A percentile compares a stretch with the other conserved stretches of the same genome.
Conservation (phyloP, 352 stramenopile species). For the Phytophthora cryptogea region DNA sequence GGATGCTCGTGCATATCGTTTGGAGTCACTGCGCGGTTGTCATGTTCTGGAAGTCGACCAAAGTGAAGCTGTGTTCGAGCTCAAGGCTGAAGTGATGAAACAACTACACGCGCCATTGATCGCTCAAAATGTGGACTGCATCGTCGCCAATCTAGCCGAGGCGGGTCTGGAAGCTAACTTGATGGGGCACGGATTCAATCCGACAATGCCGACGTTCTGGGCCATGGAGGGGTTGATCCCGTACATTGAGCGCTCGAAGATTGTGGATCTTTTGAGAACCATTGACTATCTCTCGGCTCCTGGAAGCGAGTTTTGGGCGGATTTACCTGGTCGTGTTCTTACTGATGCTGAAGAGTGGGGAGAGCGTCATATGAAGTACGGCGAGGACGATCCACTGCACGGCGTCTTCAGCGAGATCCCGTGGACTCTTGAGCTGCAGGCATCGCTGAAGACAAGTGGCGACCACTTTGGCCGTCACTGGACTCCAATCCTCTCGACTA, state of each 20-base stretch:
- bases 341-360: conserved; percentile 29
- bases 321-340: conserved; percentile 42
- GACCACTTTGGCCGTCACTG: conserved; percentile 52
- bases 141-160: conserved; percentile 51
- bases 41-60: conserved; percentile 61
- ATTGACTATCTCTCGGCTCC: conserved; percentile 53
- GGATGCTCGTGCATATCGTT: conserved; percentile 56
- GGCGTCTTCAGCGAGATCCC: conserved; percentile 47
- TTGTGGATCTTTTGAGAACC: conserved; percentile 48
- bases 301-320: conserved; percentile 56
- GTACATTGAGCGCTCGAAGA: conserved; percentile 43
- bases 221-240: conserved; percentile 56
- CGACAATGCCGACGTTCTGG: conserved; percentile 60
- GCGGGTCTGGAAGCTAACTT: conserved; percentile 42
- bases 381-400: conserved; percentile 53
- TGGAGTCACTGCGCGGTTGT: conserved; percentile 47
- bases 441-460: conserved; percentile 27
- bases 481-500: conserved; percentile 30
- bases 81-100: conserved; percentile 53
- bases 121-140: conserved; percentile 45
- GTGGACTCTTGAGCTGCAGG: conserved; percentile 48
- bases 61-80: conserved; percentile 45
- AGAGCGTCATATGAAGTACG: conserved; percentile 42
- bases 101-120: conserved; percentile 44
- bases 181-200: conserved; percentile 49